Conservation (phyloP, 2,329 filamentous ascomycete genomes). For the Myriangium duriaei region DNA sequence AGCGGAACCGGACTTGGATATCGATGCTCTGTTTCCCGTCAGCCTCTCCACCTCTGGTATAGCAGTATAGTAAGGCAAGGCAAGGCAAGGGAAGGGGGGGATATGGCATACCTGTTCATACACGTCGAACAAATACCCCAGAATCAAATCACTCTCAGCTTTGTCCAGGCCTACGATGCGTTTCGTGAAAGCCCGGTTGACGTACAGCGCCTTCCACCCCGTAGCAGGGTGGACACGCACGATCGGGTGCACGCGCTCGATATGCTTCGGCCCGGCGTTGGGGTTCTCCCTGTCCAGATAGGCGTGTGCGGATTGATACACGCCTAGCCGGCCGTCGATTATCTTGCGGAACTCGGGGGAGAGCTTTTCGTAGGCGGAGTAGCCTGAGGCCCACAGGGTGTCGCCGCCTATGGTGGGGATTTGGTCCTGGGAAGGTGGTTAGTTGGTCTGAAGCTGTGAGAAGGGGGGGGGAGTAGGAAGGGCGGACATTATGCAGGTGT, state of each 20-base stretch:
- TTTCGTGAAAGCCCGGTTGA: conserved; percentile 57
- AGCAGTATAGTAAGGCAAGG: neutral
- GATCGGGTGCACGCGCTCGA: conserved; percentile 57
- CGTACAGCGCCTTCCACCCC: conserved; percentile 61
- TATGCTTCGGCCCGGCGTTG: conserved; percentile 47
- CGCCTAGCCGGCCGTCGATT: conserved; percentile 53
- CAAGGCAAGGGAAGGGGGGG: neutral
- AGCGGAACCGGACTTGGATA: conserved; percentile 59
- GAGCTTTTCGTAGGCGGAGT: conserved; percentile 60
- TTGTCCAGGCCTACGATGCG: conserved; percentile 57
- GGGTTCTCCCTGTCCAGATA: conserved; percentile 55
- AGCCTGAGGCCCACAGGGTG: conserved; percentile 60
- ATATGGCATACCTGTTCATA: conserved; percentile 39
- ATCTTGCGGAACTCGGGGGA: conserved; percentile 57
- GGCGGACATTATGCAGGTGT: conserved; percentile 21
- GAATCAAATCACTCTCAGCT: conserved; percentile 54
- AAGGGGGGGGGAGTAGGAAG: too few relatives aligned
- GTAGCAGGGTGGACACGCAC: conserved; percentile 61
- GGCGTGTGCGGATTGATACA: conserved; percentile 53
- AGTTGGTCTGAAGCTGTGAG: conserved; percentile 38
- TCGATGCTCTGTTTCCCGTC: conserved; percentile 49
- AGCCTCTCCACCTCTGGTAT: too few relatives aligned
- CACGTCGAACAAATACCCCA: conserved; percentile 55
- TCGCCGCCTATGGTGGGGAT: conserved; percentile 46
- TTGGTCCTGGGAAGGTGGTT: conserved; percentile 1